A percentile compares a stretch with the other conserved stretches of the same genome.
Evolutionary conservation across 352 stramenopile species (phyloP).

Genomic region (Phytophthora sansomeana): DNA sequence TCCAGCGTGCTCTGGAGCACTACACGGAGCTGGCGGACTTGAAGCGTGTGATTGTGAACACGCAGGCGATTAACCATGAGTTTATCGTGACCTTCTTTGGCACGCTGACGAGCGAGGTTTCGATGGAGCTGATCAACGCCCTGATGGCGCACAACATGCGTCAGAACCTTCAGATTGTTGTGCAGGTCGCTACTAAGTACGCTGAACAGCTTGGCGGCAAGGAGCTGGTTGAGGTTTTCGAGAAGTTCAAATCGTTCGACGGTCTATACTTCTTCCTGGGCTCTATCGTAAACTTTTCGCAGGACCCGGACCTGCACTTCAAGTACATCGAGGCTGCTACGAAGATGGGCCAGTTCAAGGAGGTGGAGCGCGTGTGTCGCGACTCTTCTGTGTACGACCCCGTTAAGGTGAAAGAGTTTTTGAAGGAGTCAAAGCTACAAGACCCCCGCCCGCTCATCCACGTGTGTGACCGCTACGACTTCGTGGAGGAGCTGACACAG

Average conservation of each 20-base stretch:
- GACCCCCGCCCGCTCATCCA: slow-evolving; percentile 99
- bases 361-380: slow-evolving; percentile 99
- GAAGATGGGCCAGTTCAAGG: slow-evolving; percentile 99
- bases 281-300: slow-evolving; percentile 98
- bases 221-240: slow-evolving; percentile 98
- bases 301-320: slow-evolving; percentile 99
- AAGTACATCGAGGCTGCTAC: slow-evolving; percentile 99
- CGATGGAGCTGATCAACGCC: slow-evolving; percentile 98
- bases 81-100: slow-evolving; percentile 99
- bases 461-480: slow-evolving; percentile 99
- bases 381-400: slow-evolving; percentile 99
- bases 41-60: slow-evolving; percentile 96
- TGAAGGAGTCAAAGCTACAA: slow-evolving; percentile 99
- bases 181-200: slow-evolving; percentile 98
- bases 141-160: slow-evolving; percentile 98
- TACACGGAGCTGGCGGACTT: slow-evolving; percentile 99
- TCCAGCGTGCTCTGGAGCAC: slow-evolving; percentile 98
- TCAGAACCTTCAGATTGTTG: slow-evolving; percentile 99
- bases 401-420: slow-evolving; percentile 99
- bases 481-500: slow-evolving; percentile 99
- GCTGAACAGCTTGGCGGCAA: slow-evolving; percentile 93
- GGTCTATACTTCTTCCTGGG: slow-evolving; percentile 99
- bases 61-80: slow-evolving; percentile 94
- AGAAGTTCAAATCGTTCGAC: slow-evolving; percentile 99
- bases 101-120: slow-evolving; percentile 97